Percentiles rank a stretch among this genome's conserved stretches.
phyloP scores from a whole-genome alignment of 345 rosid species.

The Sonneratia alba region DNA sequence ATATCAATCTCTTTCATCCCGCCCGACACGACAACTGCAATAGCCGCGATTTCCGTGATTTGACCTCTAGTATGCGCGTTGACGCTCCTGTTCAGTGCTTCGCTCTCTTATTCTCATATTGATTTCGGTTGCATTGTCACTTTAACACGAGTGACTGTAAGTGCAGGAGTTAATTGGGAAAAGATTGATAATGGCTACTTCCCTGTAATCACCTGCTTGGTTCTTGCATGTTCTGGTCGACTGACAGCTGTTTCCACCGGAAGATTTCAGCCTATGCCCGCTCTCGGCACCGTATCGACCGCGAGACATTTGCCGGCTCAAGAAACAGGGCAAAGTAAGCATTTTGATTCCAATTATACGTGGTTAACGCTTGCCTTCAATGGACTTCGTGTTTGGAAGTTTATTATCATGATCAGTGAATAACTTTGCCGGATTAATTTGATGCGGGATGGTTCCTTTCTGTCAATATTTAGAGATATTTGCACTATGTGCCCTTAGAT shows the following conservation, averaged over 20 bases:
- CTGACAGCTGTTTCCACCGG: slow-evolving; percentile 22
- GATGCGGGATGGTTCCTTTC: not conserved
- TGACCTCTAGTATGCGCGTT: too few relatives aligned
- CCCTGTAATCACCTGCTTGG: slow-evolving; percentile 13
- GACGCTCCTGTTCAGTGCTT: too few relatives aligned
- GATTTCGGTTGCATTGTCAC: not conserved
- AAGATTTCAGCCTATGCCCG: slow-evolving; percentile 45
- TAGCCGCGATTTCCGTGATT: too few relatives aligned
- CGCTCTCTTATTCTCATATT: not conserved
- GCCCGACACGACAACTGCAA: too few relatives aligned
- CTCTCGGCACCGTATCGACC: slow-evolving; percentile 25
- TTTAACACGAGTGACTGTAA: not conserved
- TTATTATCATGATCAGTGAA: too few relatives aligned
- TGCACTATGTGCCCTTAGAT: too few relatives aligned
- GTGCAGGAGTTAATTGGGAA: not conserved
- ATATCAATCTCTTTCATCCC: too few relatives aligned
- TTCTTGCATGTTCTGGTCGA: slow-evolving; percentile 15
- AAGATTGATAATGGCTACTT: not conserved
- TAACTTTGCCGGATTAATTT: not conserved
- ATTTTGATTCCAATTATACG: not conserved
- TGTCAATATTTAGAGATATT: too few relatives aligned
- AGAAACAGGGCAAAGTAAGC: slow-evolving; percentile 52
- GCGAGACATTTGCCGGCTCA: slow-evolving; percentile 53
- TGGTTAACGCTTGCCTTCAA: not conserved
- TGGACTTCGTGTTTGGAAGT: not conserved